A percentile compares a stretch with the other conserved stretches of the same genome.
Evolutionary conservation across 805 yeast genomes (phyloP).

Genomic region (Myxozyma vanderwaltii): DNA sequence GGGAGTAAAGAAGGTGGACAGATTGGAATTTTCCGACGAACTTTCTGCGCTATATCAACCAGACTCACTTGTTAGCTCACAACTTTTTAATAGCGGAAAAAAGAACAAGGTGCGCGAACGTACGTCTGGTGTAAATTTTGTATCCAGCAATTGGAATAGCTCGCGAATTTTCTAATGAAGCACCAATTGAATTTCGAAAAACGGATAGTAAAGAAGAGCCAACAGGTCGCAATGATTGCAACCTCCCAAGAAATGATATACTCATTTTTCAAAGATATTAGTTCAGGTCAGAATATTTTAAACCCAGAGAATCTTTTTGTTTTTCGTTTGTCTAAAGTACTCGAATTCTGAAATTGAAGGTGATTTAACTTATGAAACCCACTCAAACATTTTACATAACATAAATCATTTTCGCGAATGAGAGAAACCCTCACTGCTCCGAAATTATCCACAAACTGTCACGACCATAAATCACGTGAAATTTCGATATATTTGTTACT

Average conservation of each 20-base stretch:
- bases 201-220: not conserved
- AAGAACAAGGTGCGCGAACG: not conserved
- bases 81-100: not conserved
- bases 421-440: no score
- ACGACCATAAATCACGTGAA: not conserved
- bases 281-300: not conserved
- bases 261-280: not conserved
- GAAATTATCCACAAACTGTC: not conserved
- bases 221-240: conserved; percentile 1
- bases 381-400: no score
- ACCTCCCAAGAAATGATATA: not conserved
- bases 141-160: conserved; percentile 19
- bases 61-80: not conserved
- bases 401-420: no score
- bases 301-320: no score
- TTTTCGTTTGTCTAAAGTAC: no score
- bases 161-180: not conserved
- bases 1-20: conserved; percentile 23
- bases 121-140: conserved; percentile 11
- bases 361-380: no score
- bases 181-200: conserved; percentile 1
- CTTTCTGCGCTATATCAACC: conserved; percentile 9
- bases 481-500: not conserved
- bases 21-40: conserved; percentile 6
- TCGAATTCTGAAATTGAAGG: no score